These are phyloP conservation scores for Paecilomyces formosus DNA, from an alignment of 2,329 filamentous ascomycete genomes.

Conservation along the genomic window DNA sequence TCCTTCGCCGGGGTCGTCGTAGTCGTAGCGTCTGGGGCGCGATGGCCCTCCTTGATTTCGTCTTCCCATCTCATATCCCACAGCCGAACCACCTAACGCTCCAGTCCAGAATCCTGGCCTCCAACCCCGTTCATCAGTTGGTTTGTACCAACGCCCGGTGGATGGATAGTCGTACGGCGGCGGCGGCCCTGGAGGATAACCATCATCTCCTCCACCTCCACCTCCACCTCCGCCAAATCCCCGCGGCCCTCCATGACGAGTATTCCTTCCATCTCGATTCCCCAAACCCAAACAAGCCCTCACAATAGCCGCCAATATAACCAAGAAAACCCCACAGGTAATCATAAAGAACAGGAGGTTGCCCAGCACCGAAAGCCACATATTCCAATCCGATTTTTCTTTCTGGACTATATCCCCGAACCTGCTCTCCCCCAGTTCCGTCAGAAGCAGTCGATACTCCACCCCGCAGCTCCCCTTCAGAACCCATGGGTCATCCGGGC, in stretches of 20 bases:
- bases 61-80: constrained; percentile 35
- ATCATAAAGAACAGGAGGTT: constrained; percentile 25
- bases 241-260: constrained; percentile 14
- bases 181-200: constrained; percentile 30
- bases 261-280: constrained; percentile 16
- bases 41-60: constrained; percentile 11
- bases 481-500: constrained; percentile 72
- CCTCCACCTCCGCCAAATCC: constrained; percentile 20
- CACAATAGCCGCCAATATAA: constrained; percentile 18
- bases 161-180: constrained; percentile 32
- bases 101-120: constrained; percentile 43
- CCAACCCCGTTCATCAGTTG: constrained; percentile 24
- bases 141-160: constrained; percentile 10
- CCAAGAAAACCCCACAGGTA: constrained; percentile 15
- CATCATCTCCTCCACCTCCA: constrained; percentile 22
- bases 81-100: constrained; percentile 32
- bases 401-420: constrained; percentile 52
- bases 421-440: constrained; percentile 63
- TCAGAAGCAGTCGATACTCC: constrained; percentile 76
- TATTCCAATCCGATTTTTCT: constrained; percentile 18
- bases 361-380: background rate
- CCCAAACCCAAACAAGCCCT: constrained; percentile 15
- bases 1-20: constrained; percentile 23
- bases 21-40: constrained; percentile 7
- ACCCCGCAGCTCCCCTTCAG: constrained; percentile 88